Evolutionary conservation across 164 flowering plant species (phyloP).

Genomic region (Kalanchoe fedtschenkoi): DNA sequence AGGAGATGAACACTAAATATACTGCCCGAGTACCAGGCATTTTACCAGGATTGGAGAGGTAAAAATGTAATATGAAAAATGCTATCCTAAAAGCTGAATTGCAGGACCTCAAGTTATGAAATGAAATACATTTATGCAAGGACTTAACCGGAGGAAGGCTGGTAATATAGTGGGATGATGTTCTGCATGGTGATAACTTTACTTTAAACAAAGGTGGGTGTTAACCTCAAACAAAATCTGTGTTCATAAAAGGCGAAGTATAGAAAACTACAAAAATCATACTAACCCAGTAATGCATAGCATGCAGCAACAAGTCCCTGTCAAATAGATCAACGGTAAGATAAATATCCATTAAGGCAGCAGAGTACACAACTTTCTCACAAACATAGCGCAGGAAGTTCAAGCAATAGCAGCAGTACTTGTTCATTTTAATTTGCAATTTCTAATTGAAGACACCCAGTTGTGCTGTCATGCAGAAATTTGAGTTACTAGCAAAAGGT

Average conservation of each 20-base stretch:
- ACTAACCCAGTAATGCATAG: slow-evolving; percentile 69
- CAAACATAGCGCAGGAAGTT: background rate
- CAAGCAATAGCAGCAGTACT: background rate
- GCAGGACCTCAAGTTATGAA: background rate
- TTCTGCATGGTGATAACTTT: background rate
- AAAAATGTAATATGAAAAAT: background rate
- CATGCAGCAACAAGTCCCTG: slow-evolving; percentile 59
- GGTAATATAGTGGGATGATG: background rate
- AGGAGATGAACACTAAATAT: too few relatives aligned
- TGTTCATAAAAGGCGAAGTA: background rate
- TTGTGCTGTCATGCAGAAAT: background rate
- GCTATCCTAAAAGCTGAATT: background rate
- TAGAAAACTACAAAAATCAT: background rate
- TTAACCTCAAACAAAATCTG: background rate
- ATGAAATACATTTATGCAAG: background rate
- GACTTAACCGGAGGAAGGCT: background rate
- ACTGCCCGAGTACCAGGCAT: background rate
- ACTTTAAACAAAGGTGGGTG: background rate
- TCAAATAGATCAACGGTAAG: slow-evolving; percentile 12
- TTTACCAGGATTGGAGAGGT: background rate
- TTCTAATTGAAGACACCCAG: background rate
- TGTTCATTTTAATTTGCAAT: background rate
- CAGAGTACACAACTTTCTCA: background rate
- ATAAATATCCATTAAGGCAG: background rate
- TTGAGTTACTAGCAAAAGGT: background rate